Percentiles rank a stretch among this genome's conserved stretches.
phyloP scores from a whole-genome alignment of 164 flowering plant species.

The Aristolochia californica region DNA sequence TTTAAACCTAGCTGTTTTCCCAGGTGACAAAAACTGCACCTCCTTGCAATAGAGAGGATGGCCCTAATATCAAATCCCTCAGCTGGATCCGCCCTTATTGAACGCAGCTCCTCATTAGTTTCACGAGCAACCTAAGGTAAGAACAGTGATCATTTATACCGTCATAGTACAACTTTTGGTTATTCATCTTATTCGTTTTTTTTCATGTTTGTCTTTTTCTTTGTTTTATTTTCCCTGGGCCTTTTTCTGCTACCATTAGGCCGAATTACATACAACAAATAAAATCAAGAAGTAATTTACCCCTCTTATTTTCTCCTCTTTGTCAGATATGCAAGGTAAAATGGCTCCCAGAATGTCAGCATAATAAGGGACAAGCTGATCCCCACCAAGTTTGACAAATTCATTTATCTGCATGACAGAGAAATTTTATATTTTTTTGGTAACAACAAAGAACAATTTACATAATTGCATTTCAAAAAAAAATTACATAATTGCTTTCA shows the following conservation, averaged over 20 bases:
- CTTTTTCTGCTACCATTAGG: too few relatives aligned
- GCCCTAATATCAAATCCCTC: conserved; percentile 90
- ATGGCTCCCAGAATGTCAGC: conserved; percentile 91
- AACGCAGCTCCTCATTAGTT: conserved; percentile 91
- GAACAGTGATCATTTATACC: neutral
- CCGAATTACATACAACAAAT: neutral
- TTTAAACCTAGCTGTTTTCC: conserved; percentile 18
- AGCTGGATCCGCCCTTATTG: conserved; percentile 63
- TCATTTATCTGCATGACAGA: conserved; percentile 67
- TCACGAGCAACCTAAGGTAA: conserved; percentile 81
- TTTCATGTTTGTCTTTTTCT: too few relatives aligned
- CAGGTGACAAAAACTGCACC: conserved; percentile 41
- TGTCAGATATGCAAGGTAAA: conserved; percentile 91
- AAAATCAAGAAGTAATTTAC: conserved; percentile 39
- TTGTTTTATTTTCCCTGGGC: too few relatives aligned
- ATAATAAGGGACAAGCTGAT: conserved; percentile 90
- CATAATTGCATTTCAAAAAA: too few relatives aligned
- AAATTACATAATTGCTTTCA: too few relatives aligned
- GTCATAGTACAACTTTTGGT: too few relatives aligned
- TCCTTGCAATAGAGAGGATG: conserved; percentile 83
- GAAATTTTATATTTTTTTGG: neutral
- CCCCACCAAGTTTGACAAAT: conserved; percentile 97
- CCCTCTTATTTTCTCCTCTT: conserved; percentile 91
- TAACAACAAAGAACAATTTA: too few relatives aligned
- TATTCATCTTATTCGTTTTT: neutral